Base-by-base conservation (phyloP, 768 basidiomycete genomes). In the Kwoniella mangroviensis region DNA sequence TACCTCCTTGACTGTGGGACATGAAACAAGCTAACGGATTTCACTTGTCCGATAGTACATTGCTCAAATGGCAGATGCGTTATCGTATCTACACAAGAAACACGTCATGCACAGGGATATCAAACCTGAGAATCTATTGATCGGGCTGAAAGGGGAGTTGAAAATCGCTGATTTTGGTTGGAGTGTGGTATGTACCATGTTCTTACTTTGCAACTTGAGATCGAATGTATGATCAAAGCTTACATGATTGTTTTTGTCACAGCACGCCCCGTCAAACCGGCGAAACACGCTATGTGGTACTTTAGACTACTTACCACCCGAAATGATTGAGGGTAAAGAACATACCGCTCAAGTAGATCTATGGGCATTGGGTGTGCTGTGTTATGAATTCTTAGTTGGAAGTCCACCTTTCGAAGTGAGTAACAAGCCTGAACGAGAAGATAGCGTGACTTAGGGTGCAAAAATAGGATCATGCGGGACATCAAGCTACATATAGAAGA, bases 81-180 rank as follows among this genome's bases (percentile, higher is more conserved):
- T 99, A 55, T 86, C 86, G 12, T 99, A 99, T 81, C 87, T 98
- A 19, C 97, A 99, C 81, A 85, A 86, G 63, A 99, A 98, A 80
- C 95, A 98, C 79, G 94, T 99, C 79, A 99, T 98, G 61, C 97
- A 99, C 83, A 89, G 97, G 41, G 97, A 99, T 78, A 99, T 99
- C 85, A 99, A 99, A 84, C 97, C 97, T 0, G 96, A 99, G 85
- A 99, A 99, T 82, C 84, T 99, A 59, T 87, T 99, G 41, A 86
- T 98, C 13, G 81, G 81, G 9, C 45, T 98, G 77, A 93, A 94
- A 75, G 96, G 96, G 51, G 96, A 98, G 81, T 86, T 99, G 76
- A 98, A 99, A 87, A 96, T 99, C 71, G 97, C 90, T 3, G 96
- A 98, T 83, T 98, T 98, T 83, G 97, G 97, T 11, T 99, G 97